Evolutionary conservation across 2,329 filamentous ascomycete genomes (phyloP), one percentile per base, ranked within the genome.

Genomic region (Basipetospora chlamydospora): DNA sequence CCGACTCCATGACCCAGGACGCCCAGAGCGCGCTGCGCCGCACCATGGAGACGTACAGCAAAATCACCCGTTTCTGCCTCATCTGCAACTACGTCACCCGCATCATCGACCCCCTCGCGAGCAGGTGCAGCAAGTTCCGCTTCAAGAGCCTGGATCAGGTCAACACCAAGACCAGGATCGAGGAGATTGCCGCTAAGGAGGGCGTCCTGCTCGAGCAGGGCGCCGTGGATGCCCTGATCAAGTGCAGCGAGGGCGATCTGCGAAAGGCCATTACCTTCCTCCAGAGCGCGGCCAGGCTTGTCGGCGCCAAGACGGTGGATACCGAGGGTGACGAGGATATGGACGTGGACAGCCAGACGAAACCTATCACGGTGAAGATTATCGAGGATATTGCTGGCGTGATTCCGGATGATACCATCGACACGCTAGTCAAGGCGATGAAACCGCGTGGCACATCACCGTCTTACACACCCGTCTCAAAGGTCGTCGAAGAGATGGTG

Each of bases 81-180:
- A 88, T 96, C 40, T 98, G 92, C 62, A 99, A 99, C 60, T 98
- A 98, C 50, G 90, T 98, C 31, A 96, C 90, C 3, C 70, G 90
- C 41, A 98, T 99, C 53, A 98, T 98, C 50, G 90, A 98, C 53
- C 92, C 90, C 6, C 63, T 99, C 16, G 90, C 90, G 2, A 86
- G 77, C 55, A 73, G 90, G 48, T 99, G 90, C 63, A 86, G 78
- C 58, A 98, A 98, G 60, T 98, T 98, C 55, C 71, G 90, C 22
- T 99, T 98, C 71, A 98, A 98, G 73, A 84, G 82, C 44, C 63
- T 98, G 44, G 88, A 95, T 54, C 80, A 87, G 49, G 74, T 73
- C 6, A 92, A 92, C 51, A 85, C 90, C 6, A 78, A 76, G 47
- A 73, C 69, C 50, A 67, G 92, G 38, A 61, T 99, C 10, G 73